Evolutionary conservation across 2,329 filamentous ascomycete species (phyloP).

Genomic region (Neobulgaria alba): DNA sequence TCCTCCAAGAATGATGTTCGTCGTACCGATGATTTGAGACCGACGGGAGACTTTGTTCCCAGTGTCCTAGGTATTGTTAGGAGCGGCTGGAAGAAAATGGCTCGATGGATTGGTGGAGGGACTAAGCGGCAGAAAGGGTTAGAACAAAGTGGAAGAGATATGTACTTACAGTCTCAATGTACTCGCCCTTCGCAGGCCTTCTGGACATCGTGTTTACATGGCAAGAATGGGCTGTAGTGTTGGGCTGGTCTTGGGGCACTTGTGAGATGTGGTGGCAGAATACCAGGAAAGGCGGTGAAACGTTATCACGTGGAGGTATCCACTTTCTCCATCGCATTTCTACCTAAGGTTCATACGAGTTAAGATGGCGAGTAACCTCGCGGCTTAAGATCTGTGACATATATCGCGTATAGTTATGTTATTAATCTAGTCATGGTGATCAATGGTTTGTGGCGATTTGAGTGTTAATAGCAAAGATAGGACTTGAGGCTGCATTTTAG

Average conservation of each 20-base stretch:
- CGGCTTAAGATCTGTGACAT: too few species aligned
- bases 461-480: too few species aligned
- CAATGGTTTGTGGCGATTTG: too few species aligned
- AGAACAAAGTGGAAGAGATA: not conserved
- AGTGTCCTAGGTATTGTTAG: constrained; percentile 57
- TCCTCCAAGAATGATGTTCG: constrained; percentile 95
- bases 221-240: not conserved
- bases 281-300: not conserved
- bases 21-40: constrained; percentile 84
- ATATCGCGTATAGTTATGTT: too few species aligned
- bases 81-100: too few species aligned
- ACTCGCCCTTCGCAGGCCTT: constrained; percentile 77
- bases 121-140: not conserved
- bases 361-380: too few species aligned
- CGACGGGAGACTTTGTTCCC: constrained; percentile 97
- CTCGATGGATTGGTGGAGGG: constrained; percentile 6
- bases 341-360: too few species aligned
- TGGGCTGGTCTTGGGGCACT: not conserved
- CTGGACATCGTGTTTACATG: constrained; percentile 53
- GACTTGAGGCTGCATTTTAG: too few species aligned
- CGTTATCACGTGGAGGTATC: too few species aligned
- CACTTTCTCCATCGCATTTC: too few species aligned
- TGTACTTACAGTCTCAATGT: constrained; percentile 82
- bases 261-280: not conserved
- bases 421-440: too few species aligned